Conservation (phyloP, 768 basidiomycete species). For the Podaxis sp. region DNA sequence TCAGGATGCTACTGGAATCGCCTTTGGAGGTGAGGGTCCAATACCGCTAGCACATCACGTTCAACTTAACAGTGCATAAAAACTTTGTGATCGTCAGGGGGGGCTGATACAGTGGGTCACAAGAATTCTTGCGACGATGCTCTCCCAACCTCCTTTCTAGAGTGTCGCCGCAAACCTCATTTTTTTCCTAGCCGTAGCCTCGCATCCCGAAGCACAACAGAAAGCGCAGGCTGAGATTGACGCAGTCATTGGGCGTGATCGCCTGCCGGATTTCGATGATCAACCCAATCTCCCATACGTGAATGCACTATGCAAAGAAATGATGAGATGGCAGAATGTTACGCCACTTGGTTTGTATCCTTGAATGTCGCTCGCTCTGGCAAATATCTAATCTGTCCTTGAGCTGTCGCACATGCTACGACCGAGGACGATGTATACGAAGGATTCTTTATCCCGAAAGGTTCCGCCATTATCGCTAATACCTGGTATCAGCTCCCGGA, state of each 20-base stretch:
- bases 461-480: neutral
- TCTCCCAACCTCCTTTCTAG: neutral
- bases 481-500: neutral
- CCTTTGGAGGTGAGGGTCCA: conserved; percentile 3
- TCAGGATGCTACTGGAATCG: conserved; percentile 7
- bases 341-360: neutral
- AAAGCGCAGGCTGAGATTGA: conserved; percentile 20
- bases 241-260: conserved; percentile 15
- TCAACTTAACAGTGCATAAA: neutral
- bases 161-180: conserved; percentile 8
- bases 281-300: conserved; percentile 16
- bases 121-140: neutral
- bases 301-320: conserved; percentile 17
- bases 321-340: conserved; percentile 11
- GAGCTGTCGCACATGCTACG: conserved; percentile 19
- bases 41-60: neutral
- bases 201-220: conserved; percentile 18
- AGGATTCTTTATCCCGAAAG: conserved; percentile 8
- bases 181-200: conserved; percentile 17
- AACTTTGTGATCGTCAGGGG: neutral
- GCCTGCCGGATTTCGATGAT: conserved; percentile 19
- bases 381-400: neutral
- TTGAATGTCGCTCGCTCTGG: neutral
- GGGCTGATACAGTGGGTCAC: conserved; percentile 7
- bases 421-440: conserved; percentile 19